Evolutionary conservation across 306 rosid species (phyloP).

Genomic region (Sicyos baderoa): DNA sequence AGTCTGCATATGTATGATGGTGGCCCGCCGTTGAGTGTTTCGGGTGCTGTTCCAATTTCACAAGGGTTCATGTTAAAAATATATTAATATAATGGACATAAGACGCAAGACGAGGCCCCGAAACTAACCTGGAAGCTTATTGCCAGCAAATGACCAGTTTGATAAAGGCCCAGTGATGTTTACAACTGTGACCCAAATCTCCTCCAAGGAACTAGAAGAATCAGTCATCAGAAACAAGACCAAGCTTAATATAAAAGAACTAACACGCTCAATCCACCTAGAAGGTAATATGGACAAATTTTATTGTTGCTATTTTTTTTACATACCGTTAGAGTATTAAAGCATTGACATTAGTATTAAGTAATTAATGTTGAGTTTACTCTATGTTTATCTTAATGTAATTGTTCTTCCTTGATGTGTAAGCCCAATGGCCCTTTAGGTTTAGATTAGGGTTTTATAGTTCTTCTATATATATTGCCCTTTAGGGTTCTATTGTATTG

Average conservation of each 20-base stretch:
- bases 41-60: slow-evolving; percentile 48
- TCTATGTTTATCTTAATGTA: too few relatives aligned
- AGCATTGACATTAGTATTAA: too few relatives aligned
- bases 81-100: slow-evolving; percentile 6
- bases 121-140: slow-evolving; percentile 61
- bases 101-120: neutral
- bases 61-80: slow-evolving; percentile 16
- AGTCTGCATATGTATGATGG: slow-evolving; percentile 68
- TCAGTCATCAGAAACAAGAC: slow-evolving; percentile 3
- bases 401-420: too few relatives aligned
- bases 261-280: neutral
- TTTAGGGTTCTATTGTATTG: too few relatives aligned
- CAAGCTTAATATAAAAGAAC: neutral
- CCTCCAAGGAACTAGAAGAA: slow-evolving; percentile 64
- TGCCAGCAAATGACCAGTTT: slow-evolving; percentile 93
- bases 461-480: too few relatives aligned
- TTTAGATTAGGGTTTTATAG: too few relatives aligned
- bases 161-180: slow-evolving; percentile 95
- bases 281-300: neutral
- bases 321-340: too few relatives aligned
- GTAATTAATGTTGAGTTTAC: too few relatives aligned
- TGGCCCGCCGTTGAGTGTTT: slow-evolving; percentile 48
- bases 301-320: neutral
- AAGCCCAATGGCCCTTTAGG: too few relatives aligned
- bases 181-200: slow-evolving; percentile 85